phyloP scores from a whole-genome alignment of 2,329 filamentous ascomycete genomes.

The Fusarium stilboides region DNA sequence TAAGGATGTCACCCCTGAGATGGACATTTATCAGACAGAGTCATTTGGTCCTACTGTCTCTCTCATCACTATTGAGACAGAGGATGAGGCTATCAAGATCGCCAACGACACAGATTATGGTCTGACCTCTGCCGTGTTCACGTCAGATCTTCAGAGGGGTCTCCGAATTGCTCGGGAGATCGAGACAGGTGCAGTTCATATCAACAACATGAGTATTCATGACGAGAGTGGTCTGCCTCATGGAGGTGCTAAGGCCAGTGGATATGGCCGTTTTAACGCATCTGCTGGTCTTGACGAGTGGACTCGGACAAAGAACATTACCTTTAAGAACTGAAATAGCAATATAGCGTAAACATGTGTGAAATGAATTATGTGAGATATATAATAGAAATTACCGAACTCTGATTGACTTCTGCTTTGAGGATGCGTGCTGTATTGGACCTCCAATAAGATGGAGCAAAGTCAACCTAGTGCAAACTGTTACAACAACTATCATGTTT shows the following conservation, averaged over 20 bases:
- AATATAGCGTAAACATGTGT: not conserved
- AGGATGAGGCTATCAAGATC: conserved; percentile 79
- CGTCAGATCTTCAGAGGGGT: conserved; percentile 73
- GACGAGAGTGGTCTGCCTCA: conserved; percentile 76
- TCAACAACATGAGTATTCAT: conserved; percentile 77
- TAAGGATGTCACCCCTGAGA: conserved; percentile 70
- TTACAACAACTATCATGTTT: no score
- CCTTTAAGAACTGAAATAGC: conserved; percentile 61
- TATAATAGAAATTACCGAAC: no score
- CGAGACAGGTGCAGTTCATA: conserved; percentile 78
- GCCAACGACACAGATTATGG: conserved; percentile 90
- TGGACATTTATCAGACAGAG: conserved; percentile 83
- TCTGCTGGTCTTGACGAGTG: conserved; percentile 72
- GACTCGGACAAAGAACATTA: conserved; percentile 75
- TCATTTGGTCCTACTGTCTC: conserved; percentile 84
- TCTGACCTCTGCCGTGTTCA: conserved; percentile 80
- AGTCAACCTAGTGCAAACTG: no score
- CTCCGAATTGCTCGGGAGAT: conserved; percentile 73
- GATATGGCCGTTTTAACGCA: conserved; percentile 73
- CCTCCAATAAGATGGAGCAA: no score
- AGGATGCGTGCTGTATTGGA: no score
- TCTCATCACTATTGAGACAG: conserved; percentile 74
- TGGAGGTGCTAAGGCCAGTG: conserved; percentile 76
- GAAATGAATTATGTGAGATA: not conserved
- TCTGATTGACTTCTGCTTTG: no score